Base-by-base conservation (phyloP, 371 early-diverging fungal species). In the Mucor saturninus region DNA sequence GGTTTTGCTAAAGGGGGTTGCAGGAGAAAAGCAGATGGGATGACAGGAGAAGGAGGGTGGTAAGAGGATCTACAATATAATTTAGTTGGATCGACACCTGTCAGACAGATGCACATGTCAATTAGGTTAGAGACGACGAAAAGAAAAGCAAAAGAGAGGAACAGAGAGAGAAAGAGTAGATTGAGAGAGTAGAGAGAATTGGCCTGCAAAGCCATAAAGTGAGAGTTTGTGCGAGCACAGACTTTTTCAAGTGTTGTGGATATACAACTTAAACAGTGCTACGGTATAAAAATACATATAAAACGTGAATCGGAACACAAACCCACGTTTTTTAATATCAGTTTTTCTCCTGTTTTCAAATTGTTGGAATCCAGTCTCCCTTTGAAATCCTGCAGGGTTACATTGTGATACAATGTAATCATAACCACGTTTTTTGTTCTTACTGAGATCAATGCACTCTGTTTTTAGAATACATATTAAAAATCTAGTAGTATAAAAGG, bases 241-340 rank as follows among this genome's bases (percentile, higher is more conserved):
- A 46, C 46, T 46, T 46, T 6, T 46, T 43, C 15, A 5, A n/a
- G 14, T 43, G 6, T 46, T 21, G 5, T 46, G 35, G 8, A 35
- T 35, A 35, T 35, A 35, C 35, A 35, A 35, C 35, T 6, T 8
- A 35, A 46, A 46, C 21, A 46, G 15, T 21, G 21, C 46, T 46
- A 46, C 46, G 2, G 46, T 46, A 46, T 46, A 46, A 46, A 46
- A 46, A 46, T 46, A 46, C 46, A 46, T 21, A 8, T 46, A 50
- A 50, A 50, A 50, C 50, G 50, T 50, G 50, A 28, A 46, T 21
- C 21, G 21, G 46, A 30, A 50, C 50, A 50, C 50, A 50, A 28
- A 50, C 50, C 50, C 50, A 50, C 50, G 50, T 50, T 50, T 50
- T 50, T 50, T 50, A 50, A 50, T 50, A 50, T 26, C 8, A 50